These are phyloP conservation scores for Trichomonascaceae sp. DNA, from an alignment of 1,139 yeast genomes.

Conservation along the genomic window DNA sequence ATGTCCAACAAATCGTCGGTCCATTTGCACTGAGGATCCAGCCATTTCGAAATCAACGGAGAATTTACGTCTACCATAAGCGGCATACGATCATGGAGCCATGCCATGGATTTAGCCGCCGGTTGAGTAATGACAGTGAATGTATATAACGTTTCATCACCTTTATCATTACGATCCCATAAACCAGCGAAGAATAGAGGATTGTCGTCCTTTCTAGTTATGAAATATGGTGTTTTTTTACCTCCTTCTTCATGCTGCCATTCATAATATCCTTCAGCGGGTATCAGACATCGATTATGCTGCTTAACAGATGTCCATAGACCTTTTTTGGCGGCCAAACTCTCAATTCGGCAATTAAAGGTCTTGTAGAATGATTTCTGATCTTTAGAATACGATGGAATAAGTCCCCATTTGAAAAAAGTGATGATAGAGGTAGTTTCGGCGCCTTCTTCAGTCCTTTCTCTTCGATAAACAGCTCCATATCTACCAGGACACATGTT, in stretches of 20 bases:
- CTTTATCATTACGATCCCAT: constrained; percentile 38
- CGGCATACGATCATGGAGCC: constrained; percentile 80
- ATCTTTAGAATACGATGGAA: constrained; percentile 47
- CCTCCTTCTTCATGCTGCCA: constrained; percentile 43
- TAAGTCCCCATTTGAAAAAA: constrained; percentile 56
- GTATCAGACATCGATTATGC: constrained; percentile 56
- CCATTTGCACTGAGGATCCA: constrained; percentile 40
- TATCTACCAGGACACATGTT: constrained; percentile 49
- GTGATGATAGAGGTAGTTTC: constrained; percentile 19
- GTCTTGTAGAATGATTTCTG: constrained; percentile 27
- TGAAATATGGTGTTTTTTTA: constrained; percentile 52
- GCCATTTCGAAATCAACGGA: constrained; percentile 55
- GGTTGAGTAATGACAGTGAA: constrained; percentile 72
- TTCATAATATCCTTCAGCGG: constrained; percentile 80
- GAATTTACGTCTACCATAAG: constrained; percentile 53
- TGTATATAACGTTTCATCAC: constrained; percentile 36
- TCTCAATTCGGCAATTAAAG: constrained; percentile 33
- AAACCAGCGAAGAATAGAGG: constrained; percentile 70
- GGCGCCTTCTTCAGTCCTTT: constrained; percentile 1
- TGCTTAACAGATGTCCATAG: constrained; percentile 30
- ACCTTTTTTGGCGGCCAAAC: constrained; percentile 22
- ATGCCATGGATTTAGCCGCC: constrained; percentile 52
- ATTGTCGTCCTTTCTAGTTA: constrained; percentile 46
- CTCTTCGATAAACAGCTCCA: constrained; percentile 39
- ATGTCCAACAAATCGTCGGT: constrained; percentile 30